Percentiles rank a stretch among this genome's conserved stretches.
Conservation (phyloP, 2,329 filamentous ascomycete species). For the Pseudogymnoascus sp. region DNA sequence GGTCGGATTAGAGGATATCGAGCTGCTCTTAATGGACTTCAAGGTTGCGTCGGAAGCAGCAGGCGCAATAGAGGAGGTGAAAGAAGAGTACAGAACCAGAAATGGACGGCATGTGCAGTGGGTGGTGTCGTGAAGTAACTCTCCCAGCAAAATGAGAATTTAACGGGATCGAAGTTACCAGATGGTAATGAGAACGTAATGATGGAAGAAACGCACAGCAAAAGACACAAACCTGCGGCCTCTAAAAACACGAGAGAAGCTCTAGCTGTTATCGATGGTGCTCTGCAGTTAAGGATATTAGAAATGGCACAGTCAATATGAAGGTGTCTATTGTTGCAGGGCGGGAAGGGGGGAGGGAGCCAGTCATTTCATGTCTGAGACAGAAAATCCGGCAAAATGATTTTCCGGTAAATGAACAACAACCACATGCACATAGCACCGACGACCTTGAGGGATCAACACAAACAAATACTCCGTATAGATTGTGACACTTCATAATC, state of each 20-base stretch:
- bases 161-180: neutral
- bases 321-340: neutral
- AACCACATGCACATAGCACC: neutral
- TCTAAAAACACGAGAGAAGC: neutral
- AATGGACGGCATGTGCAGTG: neutral
- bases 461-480: neutral
- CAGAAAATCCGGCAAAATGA: neutral
- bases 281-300: neutral
- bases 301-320: neutral
- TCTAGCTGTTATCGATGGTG: neutral
- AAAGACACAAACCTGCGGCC: neutral
- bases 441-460: neutral
- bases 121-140: neutral
- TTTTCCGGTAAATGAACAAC: neutral
- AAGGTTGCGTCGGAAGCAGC: conserved; percentile 15
- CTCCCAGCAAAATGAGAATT: neutral
- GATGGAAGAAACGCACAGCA: neutral
- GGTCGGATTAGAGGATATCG: conserved; percentile 18
- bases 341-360: neutral
- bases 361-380: neutral
- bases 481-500: neutral
- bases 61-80: conserved; percentile 2
- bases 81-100: neutral
- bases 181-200: neutral
- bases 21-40: conserved; percentile 16